phyloP scores from a whole-genome alignment of 1,139 yeast species.

The Kluyveromyces sp. region DNA sequence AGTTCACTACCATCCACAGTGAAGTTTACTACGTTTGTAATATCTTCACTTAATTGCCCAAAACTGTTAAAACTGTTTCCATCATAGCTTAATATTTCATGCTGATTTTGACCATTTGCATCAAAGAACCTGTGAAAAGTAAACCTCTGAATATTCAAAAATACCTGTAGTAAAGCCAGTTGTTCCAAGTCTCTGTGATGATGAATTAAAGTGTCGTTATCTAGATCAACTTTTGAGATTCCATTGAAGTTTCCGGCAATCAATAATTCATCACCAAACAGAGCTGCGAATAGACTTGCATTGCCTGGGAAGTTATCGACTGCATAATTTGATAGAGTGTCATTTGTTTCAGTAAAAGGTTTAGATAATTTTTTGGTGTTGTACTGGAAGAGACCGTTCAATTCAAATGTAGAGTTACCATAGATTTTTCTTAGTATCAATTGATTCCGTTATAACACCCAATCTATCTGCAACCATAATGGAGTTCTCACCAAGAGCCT shows the following conservation, averaged over 20 bases:
- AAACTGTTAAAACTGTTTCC: conserved; percentile 23
- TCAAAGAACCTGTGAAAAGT: conserved; percentile 17
- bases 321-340: conserved; percentile 62
- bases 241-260: conserved; percentile 23
- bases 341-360: conserved; percentile 46
- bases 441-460: conserved; percentile 44
- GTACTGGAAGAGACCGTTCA: conserved; percentile 81
- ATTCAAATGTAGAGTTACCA: conserved; percentile 26
- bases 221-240: conserved; percentile 14
- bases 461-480: conserved; percentile 69
- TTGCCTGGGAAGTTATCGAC: conserved; percentile 35
- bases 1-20: conserved; percentile 22
- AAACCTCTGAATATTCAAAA: conserved; percentile 15
- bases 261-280: conserved; percentile 17
- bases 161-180: conserved; percentile 16
- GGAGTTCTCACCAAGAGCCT: conserved; percentile 30
- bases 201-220: conserved; percentile 11
- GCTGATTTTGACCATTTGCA: conserved; percentile 6
- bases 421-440: conserved; percentile 39
- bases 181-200: conserved; percentile 9
- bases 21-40: conserved; percentile 17
- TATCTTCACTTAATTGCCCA: conserved; percentile 11
- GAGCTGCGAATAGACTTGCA: conserved; percentile 20
- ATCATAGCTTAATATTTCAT: conserved; percentile 20
- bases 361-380: conserved; percentile 60